Conservation (phyloP, 805 yeast genomes). For the Kluyveromyces dobzhanskii region DNA sequence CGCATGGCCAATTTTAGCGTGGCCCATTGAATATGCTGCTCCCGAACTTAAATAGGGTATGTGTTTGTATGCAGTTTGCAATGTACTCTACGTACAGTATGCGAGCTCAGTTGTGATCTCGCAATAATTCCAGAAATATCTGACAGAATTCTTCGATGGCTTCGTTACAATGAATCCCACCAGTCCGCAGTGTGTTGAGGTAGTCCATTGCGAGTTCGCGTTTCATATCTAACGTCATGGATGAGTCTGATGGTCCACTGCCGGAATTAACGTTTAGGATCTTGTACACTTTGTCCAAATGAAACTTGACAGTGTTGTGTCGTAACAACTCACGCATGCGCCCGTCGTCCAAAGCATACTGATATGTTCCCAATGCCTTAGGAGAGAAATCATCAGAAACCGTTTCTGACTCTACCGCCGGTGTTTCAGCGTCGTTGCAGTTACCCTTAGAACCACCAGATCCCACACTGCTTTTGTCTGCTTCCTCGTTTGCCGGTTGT, state of each 20-base stretch:
- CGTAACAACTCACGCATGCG: slow-evolving; percentile 39
- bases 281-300: slow-evolving; percentile 41
- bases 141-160: slow-evolving; percentile 57
- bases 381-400: not conserved
- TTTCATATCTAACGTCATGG: slow-evolving; percentile 29
- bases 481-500: not conserved
- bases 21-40: no score
- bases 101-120: not conserved
- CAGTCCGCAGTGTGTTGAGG: slow-evolving; percentile 44
- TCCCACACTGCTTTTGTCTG: slow-evolving; percentile 3
- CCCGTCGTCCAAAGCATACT: slow-evolving; percentile 32
- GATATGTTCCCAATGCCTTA: slow-evolving; percentile 12
- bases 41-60: no score
- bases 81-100: no score
- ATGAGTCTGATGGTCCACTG: slow-evolving; percentile 11
- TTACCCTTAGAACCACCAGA: not conserved
- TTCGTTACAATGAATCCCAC: slow-evolving; percentile 54
- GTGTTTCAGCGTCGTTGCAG: not conserved
- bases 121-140: slow-evolving; percentile 11
- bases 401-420: not conserved
- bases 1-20: no score
- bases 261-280: slow-evolving; percentile 30
- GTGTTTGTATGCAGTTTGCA: slow-evolving; percentile 5
- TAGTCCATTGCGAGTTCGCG: slow-evolving; percentile 49
- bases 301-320: slow-evolving; percentile 42